These are phyloP conservation scores for Debaryomycetaceae sp. DNA, from an alignment of 1,139 yeast species.

Conservation along the genomic window DNA sequence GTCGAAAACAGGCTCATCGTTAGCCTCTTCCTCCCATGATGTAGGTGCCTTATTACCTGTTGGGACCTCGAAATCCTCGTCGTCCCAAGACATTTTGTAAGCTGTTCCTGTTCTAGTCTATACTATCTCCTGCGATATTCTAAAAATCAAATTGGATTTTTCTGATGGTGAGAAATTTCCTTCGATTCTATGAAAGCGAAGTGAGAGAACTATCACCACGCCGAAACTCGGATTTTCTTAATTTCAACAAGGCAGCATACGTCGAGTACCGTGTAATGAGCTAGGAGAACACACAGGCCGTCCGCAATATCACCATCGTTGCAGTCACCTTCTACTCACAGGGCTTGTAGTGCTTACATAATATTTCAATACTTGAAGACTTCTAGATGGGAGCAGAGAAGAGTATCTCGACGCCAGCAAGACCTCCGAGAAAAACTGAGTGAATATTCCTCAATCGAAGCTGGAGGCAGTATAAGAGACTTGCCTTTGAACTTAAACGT, in stretches of 20 bases:
- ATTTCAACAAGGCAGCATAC: background rate
- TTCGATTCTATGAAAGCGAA: background rate
- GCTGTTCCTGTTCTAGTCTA: background rate
- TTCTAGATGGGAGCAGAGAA: background rate
- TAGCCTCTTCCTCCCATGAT: conserved; percentile 83
- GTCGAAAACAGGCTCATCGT: conserved; percentile 62
- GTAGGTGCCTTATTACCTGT: conserved; percentile 46
- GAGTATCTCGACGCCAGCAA: too few species aligned
- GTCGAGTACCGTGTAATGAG: background rate
- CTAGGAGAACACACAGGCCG: background rate
- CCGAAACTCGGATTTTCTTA: background rate
- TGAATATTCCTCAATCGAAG: too few species aligned
- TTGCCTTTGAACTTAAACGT: too few species aligned
- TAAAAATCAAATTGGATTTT: background rate
- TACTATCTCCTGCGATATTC: background rate
- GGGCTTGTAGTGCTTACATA: background rate
- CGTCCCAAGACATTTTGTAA: conserved; percentile 59
- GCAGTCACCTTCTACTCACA: background rate
- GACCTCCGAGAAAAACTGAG: too few species aligned
- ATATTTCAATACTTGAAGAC: background rate
- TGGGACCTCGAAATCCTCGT: conserved; percentile 83
- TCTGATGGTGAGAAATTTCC: background rate
- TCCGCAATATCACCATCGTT: background rate
- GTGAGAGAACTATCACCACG: background rate
- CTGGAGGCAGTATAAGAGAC: too few species aligned